These are phyloP conservation scores for Nymphaea colorata DNA, from an alignment of 164 flowering plant genomes.

Conservation along the genomic window DNA sequence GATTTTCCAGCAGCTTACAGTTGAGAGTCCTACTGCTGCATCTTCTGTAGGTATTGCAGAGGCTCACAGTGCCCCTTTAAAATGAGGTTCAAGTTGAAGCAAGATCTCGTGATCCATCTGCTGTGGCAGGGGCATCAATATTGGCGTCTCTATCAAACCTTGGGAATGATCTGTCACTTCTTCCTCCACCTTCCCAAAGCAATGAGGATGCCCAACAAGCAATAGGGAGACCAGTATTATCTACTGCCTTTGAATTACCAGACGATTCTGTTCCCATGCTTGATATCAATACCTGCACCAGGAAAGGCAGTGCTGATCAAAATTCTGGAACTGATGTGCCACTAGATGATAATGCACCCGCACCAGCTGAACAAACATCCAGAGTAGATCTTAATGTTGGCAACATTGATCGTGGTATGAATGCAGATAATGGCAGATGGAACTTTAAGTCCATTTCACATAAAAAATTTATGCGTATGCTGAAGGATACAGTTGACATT, in stretches of 20 bases:
- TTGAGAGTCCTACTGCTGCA: slow-evolving; percentile 28
- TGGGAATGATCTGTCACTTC: slow-evolving; percentile 43
- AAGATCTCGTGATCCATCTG: slow-evolving; percentile 68
- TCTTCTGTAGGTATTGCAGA: slow-evolving; percentile 31
- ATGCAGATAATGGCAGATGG: slow-evolving; percentile 29
- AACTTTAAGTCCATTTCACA: slow-evolving; percentile 34
- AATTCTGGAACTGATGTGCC: slow-evolving; percentile 13
- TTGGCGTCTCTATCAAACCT: slow-evolving; percentile 66
- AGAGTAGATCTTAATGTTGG: slow-evolving; percentile 34
- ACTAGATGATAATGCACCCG: slow-evolving; percentile 22
- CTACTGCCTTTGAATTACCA: slow-evolving; percentile 16
- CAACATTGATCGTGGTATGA: slow-evolving; percentile 24
- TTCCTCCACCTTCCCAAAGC: slow-evolving; percentile 34
- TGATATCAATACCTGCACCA: slow-evolving; percentile 7
- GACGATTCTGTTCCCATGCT: slow-evolving; percentile 8
- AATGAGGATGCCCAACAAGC: slow-evolving; percentile 10
- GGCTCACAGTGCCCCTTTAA: slow-evolving; percentile 21
- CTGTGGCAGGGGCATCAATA: slow-evolving; percentile 69
- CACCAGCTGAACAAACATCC: slow-evolving; percentile 23
- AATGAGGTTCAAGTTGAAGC: slow-evolving; percentile 35
- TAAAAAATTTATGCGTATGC: slow-evolving; percentile 34
- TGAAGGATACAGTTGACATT: slow-evolving; percentile 17
- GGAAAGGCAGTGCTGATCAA: slow-evolving; percentile 11
- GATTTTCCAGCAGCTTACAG: slow-evolving; percentile 59
- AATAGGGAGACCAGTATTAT: slow-evolving; percentile 7